Evolutionary conservation across 2,329 filamentous ascomycete species (phyloP), one percentile per base, ranked within the genome.

Genomic region (Hypoxylon sp.): DNA sequence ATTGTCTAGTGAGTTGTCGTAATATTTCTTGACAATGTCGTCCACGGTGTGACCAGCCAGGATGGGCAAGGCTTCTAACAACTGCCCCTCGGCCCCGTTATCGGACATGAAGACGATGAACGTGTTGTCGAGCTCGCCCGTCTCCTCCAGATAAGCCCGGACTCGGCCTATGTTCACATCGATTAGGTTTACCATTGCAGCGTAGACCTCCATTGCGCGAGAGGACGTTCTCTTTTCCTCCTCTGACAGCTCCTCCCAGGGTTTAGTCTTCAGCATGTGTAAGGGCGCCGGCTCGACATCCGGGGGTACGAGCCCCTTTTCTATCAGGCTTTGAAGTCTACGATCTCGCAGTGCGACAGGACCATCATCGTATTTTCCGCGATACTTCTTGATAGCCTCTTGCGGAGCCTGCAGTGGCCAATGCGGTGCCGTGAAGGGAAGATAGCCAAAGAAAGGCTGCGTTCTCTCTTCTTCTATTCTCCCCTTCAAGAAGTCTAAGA

Each of bases 361-460:
- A 0, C 88, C 88, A 14, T 87, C 85, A 51, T 88, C 85, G 73
- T 90, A 90, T 0, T 85, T 78, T n/a, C 87, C 87, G 25, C 80
- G 81, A 76, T 89, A 90, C 68, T 87, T 85, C 10, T 82, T 78
- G 50, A 85, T 82, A 52, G 83, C 82, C 61, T 87, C 82, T 51
- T 77, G 75, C 0, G 87, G 86, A 0, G 86, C 86, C 71, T 90
- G 87, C 7, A 90, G 76, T 1, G 87, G 87, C 87, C 87, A 90
- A 71, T 90, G 87, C 1, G 87, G 87, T 0, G 87, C 87, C 1
- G 86, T 86, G 74, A 88, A 90, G 2, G 87, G 86, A 5, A 87
- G 80, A 74, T 88, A 89, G 2, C 80, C 86, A 71, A 89, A 89
- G 79, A 89, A 89, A 0, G 87, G 84, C 65, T 76, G 67, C 7